Evolutionary conservation across 2,329 filamentous ascomycete genomes (phyloP).

Genomic region (Diaporthe eres): DNA sequence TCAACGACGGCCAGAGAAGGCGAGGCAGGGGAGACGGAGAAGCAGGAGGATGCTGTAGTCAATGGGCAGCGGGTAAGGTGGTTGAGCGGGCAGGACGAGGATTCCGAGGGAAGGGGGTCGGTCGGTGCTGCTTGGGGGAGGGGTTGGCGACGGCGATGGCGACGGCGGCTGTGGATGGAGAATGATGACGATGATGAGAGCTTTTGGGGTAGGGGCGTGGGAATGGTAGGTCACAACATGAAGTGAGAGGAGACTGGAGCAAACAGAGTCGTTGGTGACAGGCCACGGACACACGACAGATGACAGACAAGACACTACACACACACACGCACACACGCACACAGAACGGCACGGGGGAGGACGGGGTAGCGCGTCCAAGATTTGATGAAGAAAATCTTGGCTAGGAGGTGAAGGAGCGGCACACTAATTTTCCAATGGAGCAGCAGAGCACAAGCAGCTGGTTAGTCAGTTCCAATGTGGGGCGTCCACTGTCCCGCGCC

Average conservation of each 20-base stretch:
- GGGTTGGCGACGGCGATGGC: neutral
- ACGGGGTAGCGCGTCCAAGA: conserved; percentile 24
- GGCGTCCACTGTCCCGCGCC: neutral
- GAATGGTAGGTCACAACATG: neutral
- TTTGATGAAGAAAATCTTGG: conserved; percentile 27
- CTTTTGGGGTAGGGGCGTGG: neutral
- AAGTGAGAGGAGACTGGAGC: neutral
- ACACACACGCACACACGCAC: neutral
- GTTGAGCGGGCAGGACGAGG: neutral
- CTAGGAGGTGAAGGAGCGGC: conserved; percentile 28
- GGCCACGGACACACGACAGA: conserved; percentile 4
- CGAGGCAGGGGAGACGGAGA: conserved; percentile 13
- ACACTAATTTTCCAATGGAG: conserved; percentile 29
- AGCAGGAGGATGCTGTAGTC: conserved; percentile 9
- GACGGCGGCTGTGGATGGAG: neutral
- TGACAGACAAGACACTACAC: neutral
- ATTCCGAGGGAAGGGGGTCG: neutral
- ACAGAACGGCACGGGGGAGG: neutral
- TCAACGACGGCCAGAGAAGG: neutral
- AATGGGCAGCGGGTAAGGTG: neutral
- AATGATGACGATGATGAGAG: neutral
- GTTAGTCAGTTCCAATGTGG: neutral
- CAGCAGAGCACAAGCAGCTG: neutral
- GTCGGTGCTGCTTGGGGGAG: neutral
- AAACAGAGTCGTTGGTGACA: neutral